phyloP scores from a whole-genome alignment of 805 yeast genomes.

The Schizosaccharomyces octosporus region DNA sequence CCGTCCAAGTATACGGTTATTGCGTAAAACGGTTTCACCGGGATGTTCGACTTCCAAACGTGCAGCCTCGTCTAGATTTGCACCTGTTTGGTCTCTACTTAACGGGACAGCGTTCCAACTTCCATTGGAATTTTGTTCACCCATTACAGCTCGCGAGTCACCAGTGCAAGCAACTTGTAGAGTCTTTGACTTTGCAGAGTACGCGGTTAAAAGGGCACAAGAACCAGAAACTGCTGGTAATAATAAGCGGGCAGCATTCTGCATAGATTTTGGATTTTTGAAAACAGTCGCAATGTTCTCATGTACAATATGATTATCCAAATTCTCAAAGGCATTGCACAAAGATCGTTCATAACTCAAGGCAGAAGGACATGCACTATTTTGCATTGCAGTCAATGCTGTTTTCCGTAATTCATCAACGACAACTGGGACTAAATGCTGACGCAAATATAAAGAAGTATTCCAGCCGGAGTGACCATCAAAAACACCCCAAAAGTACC shows the following conservation, averaged over 20 bases:
- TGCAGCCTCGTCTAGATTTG: slow-evolving; percentile 64
- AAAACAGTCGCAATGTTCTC: slow-evolving; percentile 47
- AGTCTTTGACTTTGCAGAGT: slow-evolving; percentile 45
- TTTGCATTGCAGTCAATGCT: slow-evolving; percentile 19
- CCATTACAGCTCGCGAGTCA: slow-evolving; percentile 78
- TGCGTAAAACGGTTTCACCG: slow-evolving; percentile 47
- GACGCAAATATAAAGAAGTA: slow-evolving; percentile 66
- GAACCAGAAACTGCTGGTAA: slow-evolving; percentile 92
- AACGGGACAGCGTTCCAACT: slow-evolving; percentile 74
- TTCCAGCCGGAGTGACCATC: slow-evolving; percentile 94
- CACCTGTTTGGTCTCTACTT: slow-evolving; percentile 82
- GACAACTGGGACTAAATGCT: slow-evolving; percentile 53
- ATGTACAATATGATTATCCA: slow-evolving; percentile 71
- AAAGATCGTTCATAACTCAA: slow-evolving; percentile 59
- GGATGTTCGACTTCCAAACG: slow-evolving; percentile 77
- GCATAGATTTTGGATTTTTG: slow-evolving; percentile 34
- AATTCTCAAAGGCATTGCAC: slow-evolving; percentile 48
- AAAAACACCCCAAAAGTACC: slow-evolving; percentile 87
- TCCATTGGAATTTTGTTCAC: slow-evolving; percentile 26
- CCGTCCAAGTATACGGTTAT: slow-evolving; percentile 69
- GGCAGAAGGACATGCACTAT: slow-evolving; percentile 14
- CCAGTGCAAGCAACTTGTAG: slow-evolving; percentile 88
- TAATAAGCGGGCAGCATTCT: slow-evolving; percentile 40
- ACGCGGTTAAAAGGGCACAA: slow-evolving; percentile 71
- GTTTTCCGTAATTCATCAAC: slow-evolving; percentile 44